A percentile compares a stretch with the other conserved stretches of the same genome.
Conservation (phyloP, 2,329 filamentous ascomycete genomes). For the Aspergillus hortae region DNA sequence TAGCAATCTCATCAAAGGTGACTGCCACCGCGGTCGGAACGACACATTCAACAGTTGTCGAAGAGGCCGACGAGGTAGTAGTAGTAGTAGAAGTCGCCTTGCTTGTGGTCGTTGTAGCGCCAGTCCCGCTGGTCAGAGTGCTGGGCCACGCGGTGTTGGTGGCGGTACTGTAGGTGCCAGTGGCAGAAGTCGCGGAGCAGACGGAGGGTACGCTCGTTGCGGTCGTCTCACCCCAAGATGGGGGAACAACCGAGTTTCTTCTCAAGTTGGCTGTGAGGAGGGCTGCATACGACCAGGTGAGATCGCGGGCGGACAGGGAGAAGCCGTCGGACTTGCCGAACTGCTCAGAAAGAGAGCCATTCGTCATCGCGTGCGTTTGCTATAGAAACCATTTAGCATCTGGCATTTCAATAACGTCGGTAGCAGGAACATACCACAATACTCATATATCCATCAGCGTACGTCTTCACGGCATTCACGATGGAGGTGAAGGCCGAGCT, state of each 20-base stretch:
- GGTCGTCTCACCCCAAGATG: constrained; percentile 32
- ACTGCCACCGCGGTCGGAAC: constrained; percentile 51
- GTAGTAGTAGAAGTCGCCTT: not conserved
- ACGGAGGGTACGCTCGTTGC: constrained; percentile 28
- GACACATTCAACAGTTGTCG: constrained; percentile 13
- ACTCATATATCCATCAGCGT: constrained; percentile 57
- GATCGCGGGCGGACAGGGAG: constrained; percentile 36
- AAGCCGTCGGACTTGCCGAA: constrained; percentile 33
- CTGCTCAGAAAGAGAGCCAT: constrained; percentile 39
- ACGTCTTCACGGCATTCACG: constrained; percentile 58
- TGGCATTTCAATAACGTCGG: too few species aligned
- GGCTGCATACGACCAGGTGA: constrained; percentile 46
- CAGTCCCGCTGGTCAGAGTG: constrained; percentile 18
- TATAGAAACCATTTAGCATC: constrained; percentile 1
- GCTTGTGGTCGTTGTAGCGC: constrained; percentile 4
- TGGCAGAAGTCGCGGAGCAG: constrained; percentile 29
- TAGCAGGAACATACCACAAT: constrained; percentile 31
- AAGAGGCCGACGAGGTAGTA: constrained; percentile 7
- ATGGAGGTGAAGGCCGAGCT: constrained; percentile 54
- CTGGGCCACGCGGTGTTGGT: constrained; percentile 32
- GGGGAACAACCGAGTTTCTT: constrained; percentile 30
- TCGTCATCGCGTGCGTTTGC: constrained; percentile 23
- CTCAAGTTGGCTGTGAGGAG: constrained; percentile 36
- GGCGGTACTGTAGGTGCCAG: constrained; percentile 30
- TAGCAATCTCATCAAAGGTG: constrained; percentile 58